Evolutionary conservation across 2,329 filamentous ascomycete species (phyloP), one percentile per base, ranked within the genome.

Genomic region (Gyromitra esculenta): DNA sequence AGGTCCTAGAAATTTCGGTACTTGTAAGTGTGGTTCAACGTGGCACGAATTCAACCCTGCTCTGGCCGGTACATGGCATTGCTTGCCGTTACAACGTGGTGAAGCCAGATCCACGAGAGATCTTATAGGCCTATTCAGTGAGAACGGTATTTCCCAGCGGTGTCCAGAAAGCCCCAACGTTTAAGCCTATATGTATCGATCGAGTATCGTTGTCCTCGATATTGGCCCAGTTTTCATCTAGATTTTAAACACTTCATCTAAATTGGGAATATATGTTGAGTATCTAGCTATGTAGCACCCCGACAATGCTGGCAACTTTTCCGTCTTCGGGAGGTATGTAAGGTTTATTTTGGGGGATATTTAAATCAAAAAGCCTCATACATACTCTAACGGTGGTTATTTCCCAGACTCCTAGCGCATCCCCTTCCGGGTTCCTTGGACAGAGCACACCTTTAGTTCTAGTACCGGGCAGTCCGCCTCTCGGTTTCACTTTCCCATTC

Each of bases 401-500:
- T 37, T 35, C 31, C 54, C 31, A 37, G 54, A 57, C 54, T 35
- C 25, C 21, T 18, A 57, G 37, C 15, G n/a, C 5, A 25, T 15
- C 13, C 25, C 4, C 35, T 43, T 62, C 15, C 59, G 21, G 45
- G 18, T 62, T 62, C 37, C 56, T 62, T 62, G 39, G 39, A 65
- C 35, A 37, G 15, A 18, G 48, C 11, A 18, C 48, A 5, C n/a
- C n/a, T 18, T 31, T 62, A 18, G 57, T 43, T 63, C n/a, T 25
- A 18, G 31, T 48, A 25, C 60, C 60, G 18, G 39, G 60, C 18
- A 31, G n/a, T 31, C 35, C 56, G 25, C 56, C 45, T 52, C 25
- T 65, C 45, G 25, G 62, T 52, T 37, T 66, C 66, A 18, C 43
- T 48, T 63, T 31, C 43, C 15, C 48, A 50, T 64, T 50, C 41